Evolutionary conservation across 495 filamentous ascomycete species (phyloP), one percentile per base, ranked within the genome.

Genomic region (Lasiosphaeria hispida): DNA sequence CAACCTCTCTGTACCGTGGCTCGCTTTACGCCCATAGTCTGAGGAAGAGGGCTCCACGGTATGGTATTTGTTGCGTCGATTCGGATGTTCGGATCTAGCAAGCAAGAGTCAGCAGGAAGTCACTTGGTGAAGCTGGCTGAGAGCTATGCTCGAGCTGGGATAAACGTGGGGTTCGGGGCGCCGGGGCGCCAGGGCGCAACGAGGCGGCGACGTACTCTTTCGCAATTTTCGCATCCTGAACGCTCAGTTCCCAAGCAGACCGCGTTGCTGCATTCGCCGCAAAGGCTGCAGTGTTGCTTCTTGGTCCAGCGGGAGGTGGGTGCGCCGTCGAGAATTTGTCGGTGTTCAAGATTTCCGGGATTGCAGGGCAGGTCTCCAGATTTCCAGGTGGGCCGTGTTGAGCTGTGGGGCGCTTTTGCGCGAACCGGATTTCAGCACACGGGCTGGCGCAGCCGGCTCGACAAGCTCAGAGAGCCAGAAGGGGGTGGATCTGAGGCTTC

Each of bases 21-120:
- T 17, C 40, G n/a, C 2, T 8, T 14, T 44, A 19, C 65, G 69
- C 69, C 69, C 69, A 69, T 71, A 69, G 48, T 71, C 69, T 33
- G 69, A 64, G 40, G 67, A 65, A 14, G 63, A 60, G 52, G 67
- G 60, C 19, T 55, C 45, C 34, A 56, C 59, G 40, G 47, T 50
- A 60, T 67, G 64, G 33, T 58, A 65, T 35, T 53, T 55, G 37
- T 62, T 45, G 44, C 60, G 50, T 23, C 47, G 43, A 8, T 17
- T 39, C 49, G 58, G 30, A 35, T 13, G 13, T 45, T 19, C 11
- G 15, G n/a, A 23, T 41, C 53, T 55, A 40, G 1, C 7, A 45
- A 23, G 30, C n/a, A 23, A 3, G 10, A n/a, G 53, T 55, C 53
- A 55, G 53, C 13, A 8, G 37, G 13, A 23, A 7, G 10, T 13